Evolutionary conservation across 495 filamentous ascomycete genomes (phyloP), one percentile per base, ranked within the genome.

Genomic region (Talaromyces stipitatus): DNA sequence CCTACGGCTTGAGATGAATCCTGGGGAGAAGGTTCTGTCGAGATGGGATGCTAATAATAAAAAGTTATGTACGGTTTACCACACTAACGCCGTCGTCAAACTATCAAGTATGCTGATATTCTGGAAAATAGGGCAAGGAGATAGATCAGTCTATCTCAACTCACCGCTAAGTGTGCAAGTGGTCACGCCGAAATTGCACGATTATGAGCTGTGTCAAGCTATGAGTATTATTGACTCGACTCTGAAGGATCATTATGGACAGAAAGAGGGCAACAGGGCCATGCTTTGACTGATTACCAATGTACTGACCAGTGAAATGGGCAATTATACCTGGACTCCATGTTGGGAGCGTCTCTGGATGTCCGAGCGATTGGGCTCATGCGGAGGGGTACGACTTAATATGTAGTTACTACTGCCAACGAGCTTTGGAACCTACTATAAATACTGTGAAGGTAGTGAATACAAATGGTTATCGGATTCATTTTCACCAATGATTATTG

Each of bases 41-140:
- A 76, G 72, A 18, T 87, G 82, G 83, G 85, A 88, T 69, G 77
- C 81, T 66, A 68, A 66, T 3, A 87, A 87, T 68, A 71, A 82
- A 33, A 67, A 74, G 58, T 62, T 87, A 16, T 88, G 84, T 84
- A 77, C 73, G 76, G 76, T 43, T 50, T 11, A 59, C 48, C 5
- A 11, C 4, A 26, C 14, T 50, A n/a, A n/a, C n/a, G n/a, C 8
- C 22, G 2, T 46, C 28, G 30, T n/a, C n/a, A 23, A 38, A 48
- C 1, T 29, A 50, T 50, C 28, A 11, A 36, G 38, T 45, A 10
- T 45, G 14, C 38, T 45, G 38, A 45, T 57, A n/a, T 57, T 62
- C 27, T 62, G 50, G 18, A 2, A 46, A 9, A 14, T 16, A 82
- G 77, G 79, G 80, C 63, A 78, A 51, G 70, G 71, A 26, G 78